Percentiles rank a stretch among this genome's conserved stretches.
phyloP scores from a whole-genome alignment of 495 filamentous ascomycete genomes.

The Polyplosphaeria fusca region DNA sequence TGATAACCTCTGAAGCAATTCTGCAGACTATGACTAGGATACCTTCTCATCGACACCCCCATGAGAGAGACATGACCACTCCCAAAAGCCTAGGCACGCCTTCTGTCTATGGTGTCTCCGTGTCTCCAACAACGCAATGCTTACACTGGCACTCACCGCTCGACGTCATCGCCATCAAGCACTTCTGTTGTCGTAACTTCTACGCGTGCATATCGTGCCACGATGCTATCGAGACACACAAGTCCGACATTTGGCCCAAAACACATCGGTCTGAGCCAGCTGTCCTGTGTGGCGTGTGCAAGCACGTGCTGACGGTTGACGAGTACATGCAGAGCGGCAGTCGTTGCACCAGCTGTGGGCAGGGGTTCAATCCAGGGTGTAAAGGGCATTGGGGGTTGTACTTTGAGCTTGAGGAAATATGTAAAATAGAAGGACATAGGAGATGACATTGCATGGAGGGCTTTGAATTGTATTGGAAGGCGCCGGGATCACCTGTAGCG shows the following conservation, averaged over 20 bases:
- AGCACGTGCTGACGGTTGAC: constrained; percentile 2
- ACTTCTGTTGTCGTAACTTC: constrained; percentile 28
- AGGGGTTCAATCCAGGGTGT: constrained; percentile 19
- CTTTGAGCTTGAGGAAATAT: constrained; percentile 3
- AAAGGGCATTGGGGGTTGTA: constrained; percentile 23
- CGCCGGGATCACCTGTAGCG: too few species aligned
- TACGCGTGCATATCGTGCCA: constrained; percentile 34
- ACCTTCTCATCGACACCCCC: too few species aligned
- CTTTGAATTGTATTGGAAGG: too few species aligned
- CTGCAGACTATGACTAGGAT: background rate
- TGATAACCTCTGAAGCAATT: background rate
- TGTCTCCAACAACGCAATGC: constrained; percentile 28
- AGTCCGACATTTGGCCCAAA: constrained; percentile 7
- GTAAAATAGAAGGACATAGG: too few species aligned
- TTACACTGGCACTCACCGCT: constrained; percentile 22
- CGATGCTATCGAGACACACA: constrained; percentile 8
- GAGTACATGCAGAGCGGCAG: constrained; percentile 22
- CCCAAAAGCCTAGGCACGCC: background rate
- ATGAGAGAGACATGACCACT: too few species aligned
- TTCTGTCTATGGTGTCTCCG: constrained; percentile 16
- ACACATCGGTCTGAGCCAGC: constrained; percentile 14
- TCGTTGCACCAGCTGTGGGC: constrained; percentile 10
- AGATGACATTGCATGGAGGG: too few species aligned
- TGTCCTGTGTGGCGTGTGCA: constrained; percentile 26
- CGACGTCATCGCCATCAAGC: constrained; percentile 34